Evolutionary conservation across 345 rosid species (phyloP), one percentile per base, ranked within the genome.

Genomic region (Ceriops decandra): DNA sequence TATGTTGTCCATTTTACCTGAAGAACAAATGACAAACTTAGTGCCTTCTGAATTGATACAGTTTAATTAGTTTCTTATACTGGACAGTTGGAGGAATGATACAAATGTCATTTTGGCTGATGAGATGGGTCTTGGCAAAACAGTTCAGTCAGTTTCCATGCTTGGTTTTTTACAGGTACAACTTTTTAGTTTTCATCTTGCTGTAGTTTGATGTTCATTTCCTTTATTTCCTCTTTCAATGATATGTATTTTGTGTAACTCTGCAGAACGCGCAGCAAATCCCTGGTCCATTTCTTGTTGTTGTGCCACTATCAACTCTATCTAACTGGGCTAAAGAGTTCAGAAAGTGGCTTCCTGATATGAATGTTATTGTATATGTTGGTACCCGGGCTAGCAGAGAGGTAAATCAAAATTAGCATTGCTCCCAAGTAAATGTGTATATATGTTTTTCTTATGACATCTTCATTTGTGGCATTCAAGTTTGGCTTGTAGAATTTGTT

Each of bases 61-160:
- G 64, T 28, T 68, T 67, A 66, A 56, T 58, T 62, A 33, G 16
- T 62, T 47, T 71, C 62, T 70, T 66, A 60, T 58, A 36, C 63
- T 61, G 72, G 59, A 57, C 90, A 95, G 99, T 80, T 95, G 99
- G 99, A 87, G 93, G 80, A 92, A 92, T 80, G 97, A 92, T 79
- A 95, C 99, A n/a, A 95, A 95, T 84, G 99, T 95, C 75, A 95
- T 95, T 78, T 86, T 95, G 82, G 99, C 99, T 73, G 98, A 95
- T 77, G 99, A 95, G 78, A 95, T 95, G 99, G 99, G 99, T 81
- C 99, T 95, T 58, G 99, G 99, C 64, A 95, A 95, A 86, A 95
- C 99, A 68, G 98, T 95, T 66, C 99, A 95, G 87, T 95, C 99
- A 32, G 92, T 95, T 68, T 95, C 99, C 28, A 92, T 95, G 99